phyloP scores from a whole-genome alignment of 768 basidiomycete genomes.

The Lenzites betulinus region DNA sequence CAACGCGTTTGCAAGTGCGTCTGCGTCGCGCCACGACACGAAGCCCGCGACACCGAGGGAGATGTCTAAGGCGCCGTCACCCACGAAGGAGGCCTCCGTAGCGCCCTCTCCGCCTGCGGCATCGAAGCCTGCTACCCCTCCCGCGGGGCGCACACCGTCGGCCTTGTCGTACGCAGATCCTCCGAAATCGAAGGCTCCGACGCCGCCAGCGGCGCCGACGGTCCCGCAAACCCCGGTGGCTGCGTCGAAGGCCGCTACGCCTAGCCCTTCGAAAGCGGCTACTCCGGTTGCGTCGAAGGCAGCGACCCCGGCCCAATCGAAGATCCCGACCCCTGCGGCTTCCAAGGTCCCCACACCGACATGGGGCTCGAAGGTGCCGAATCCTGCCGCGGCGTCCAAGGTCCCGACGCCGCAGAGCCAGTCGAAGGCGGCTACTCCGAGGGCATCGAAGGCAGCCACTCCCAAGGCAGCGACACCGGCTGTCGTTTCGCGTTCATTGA shows the following conservation, averaged over 20 bases:
- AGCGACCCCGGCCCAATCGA: conserved; percentile 5
- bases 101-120: conserved; percentile 3
- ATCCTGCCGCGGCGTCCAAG: conserved; percentile 7
- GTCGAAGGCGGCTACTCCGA: conserved; percentile 19
- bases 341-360: conserved; percentile 25
- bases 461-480: conserved; percentile 14
- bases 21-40: conserved; percentile 7
- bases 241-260: conserved; percentile 17
- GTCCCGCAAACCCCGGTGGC: conserved; percentile 15
- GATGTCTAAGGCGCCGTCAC: neutral
- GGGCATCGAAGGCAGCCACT: conserved; percentile 18
- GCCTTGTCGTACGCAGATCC: conserved; percentile 11
- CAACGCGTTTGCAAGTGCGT: conserved; percentile 15
- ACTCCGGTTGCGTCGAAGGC: conserved; percentile 16
- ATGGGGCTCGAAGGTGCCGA: conserved; percentile 10
- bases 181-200: conserved; percentile 1
- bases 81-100: conserved; percentile 7
- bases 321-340: conserved; percentile 22
- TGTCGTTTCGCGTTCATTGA: conserved; percentile 1
- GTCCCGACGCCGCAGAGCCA: conserved; percentile 20
- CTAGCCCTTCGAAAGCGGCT: too few species aligned
- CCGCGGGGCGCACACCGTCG: conserved; percentile 3
- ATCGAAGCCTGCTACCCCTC: conserved; percentile 1
- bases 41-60: conserved; percentile 12
- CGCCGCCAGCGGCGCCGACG: conserved; percentile 5